Evolutionary conservation across 306 rosid species (phyloP), one percentile per base, ranked within the genome.

Genomic region (Corylus avellana): DNA sequence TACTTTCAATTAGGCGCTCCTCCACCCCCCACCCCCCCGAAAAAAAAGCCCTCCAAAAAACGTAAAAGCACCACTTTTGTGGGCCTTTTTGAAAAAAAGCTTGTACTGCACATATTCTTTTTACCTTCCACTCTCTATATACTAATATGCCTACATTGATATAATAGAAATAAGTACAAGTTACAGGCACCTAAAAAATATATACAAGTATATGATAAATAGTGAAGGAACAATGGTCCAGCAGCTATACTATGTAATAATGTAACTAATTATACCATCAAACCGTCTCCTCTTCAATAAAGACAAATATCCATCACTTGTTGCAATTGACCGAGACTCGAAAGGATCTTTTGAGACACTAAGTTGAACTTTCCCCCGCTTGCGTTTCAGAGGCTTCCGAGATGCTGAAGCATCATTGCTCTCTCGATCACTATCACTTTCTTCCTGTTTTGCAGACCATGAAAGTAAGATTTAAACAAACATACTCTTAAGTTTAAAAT

Each of bases 351-450:
- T 87, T 2, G 92, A 78, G 79, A 58, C 64, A 61, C 54, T 81
- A 80, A 64, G 71, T 72, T 84, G 87, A 81, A 73, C 86, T 79
- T 85, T 85, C 20, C 87, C 89, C 78, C 85, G 80, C 79, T 91
- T 90, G 42, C 83, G 86, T 79, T 90, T 89, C 74, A 79, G 81
- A 58, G 77, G 81, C 76, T 81, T 86, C 75, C 12, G 85, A 77
- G 93, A 80, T 77, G 77, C 88, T 12, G 79, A 79, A 70, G 86
- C 90, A 75, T 90, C 92, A 79, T 84, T 85, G 81, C 90, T 90
- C 84, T 91, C 97, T 59, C 72, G 81, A 71, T 91, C 97, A 84
- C 89, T 92, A 69, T 89, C 92, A 78, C 87, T 90, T 74, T 83
- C 91, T 78, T 83, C 92, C 97, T 91, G 88, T 77, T 86, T 78